Evolutionary conservation across 768 basidiomycete genomes (phyloP).

Genomic region (Naganishia onofrii): DNA sequence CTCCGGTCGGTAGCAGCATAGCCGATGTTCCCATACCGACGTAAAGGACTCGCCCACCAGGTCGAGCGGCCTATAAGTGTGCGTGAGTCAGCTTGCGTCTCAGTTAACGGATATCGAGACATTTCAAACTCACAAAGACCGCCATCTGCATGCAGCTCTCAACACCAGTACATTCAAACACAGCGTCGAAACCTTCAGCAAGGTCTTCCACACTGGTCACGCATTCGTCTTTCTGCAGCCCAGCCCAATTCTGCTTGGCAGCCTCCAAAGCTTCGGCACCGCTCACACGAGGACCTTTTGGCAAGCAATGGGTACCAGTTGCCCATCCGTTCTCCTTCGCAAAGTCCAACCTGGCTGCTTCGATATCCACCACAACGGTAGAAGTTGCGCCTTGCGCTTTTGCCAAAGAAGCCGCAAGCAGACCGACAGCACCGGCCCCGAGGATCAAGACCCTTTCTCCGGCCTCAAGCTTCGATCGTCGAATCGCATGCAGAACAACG

Average conservation of each 20-base stretch:
- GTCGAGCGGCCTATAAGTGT: slow-evolving; percentile 64
- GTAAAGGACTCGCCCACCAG: slow-evolving; percentile 87
- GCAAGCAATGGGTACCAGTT: slow-evolving; percentile 66
- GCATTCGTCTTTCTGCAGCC: slow-evolving; percentile 57
- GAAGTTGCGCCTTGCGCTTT: slow-evolving; percentile 65
- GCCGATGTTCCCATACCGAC: slow-evolving; percentile 93
- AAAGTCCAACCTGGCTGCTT: slow-evolving; percentile 73
- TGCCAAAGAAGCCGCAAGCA: slow-evolving; percentile 80
- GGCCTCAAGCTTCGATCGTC: slow-evolving; percentile 54
- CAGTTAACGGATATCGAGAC: slow-evolving; percentile 4
- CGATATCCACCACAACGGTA: slow-evolving; percentile 81
- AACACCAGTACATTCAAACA: slow-evolving; percentile 94
- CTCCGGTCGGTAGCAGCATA: slow-evolving; percentile 74
- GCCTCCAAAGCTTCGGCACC: slow-evolving; percentile 44
- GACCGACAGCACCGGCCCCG: slow-evolving; percentile 89
- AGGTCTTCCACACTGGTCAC: slow-evolving; percentile 62
- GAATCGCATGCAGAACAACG: slow-evolving; percentile 69
- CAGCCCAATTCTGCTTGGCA: slow-evolving; percentile 47
- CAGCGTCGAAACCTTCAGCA: slow-evolving; percentile 78
- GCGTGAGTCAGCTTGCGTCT: slow-evolving; percentile 25
- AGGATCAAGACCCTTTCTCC: slow-evolving; percentile 79
- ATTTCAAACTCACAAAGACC: slow-evolving; percentile 66
- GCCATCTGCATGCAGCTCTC: slow-evolving; percentile 89
- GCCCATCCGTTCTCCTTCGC: slow-evolving; percentile 74
- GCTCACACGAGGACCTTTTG: slow-evolving; percentile 52